A percentile compares a stretch with the other conserved stretches of the same genome.
phyloP scores from a whole-genome alignment of 108 stramenopile species.

The Conticribra weissflogii region DNA sequence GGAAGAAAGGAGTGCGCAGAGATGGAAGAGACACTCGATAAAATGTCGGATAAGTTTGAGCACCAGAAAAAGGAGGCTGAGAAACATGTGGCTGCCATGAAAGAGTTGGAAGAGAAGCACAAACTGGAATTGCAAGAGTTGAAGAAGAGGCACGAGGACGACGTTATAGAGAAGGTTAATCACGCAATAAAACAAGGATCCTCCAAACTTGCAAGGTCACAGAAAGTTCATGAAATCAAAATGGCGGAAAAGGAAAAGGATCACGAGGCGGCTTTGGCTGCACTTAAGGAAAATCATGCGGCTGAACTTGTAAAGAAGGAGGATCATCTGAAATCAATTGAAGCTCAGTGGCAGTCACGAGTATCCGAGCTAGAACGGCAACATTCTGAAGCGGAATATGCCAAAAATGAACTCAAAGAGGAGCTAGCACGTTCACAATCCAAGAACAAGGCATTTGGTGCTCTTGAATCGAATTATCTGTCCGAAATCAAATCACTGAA shows the following conservation, averaged over 20 bases:
- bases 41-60: constrained; percentile 27
- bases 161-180: background rate
- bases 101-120: constrained; percentile 15
- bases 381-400: background rate
- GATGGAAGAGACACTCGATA: constrained; percentile 21
- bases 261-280: background rate
- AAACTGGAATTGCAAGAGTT: constrained; percentile 2
- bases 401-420: background rate
- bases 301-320: constrained; percentile 4
- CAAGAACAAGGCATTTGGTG: constrained; percentile 3
- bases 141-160: background rate
- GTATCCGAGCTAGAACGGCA: background rate
- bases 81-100: background rate
- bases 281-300: background rate
- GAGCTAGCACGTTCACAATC: background rate
- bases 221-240: constrained; percentile 1
- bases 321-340: constrained; percentile 3
- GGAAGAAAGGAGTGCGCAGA: constrained; percentile 9
- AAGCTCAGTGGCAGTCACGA: background rate
- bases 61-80: constrained; percentile 19
- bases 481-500: constrained; percentile 8
- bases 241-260: constrained; percentile 8
- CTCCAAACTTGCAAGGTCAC: background rate
- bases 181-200: background rate
- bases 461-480: constrained; percentile 4